These are phyloP conservation scores for Cytospora paraplurivora DNA, from an alignment of 2,329 filamentous ascomycete species.

Conservation along the genomic window DNA sequence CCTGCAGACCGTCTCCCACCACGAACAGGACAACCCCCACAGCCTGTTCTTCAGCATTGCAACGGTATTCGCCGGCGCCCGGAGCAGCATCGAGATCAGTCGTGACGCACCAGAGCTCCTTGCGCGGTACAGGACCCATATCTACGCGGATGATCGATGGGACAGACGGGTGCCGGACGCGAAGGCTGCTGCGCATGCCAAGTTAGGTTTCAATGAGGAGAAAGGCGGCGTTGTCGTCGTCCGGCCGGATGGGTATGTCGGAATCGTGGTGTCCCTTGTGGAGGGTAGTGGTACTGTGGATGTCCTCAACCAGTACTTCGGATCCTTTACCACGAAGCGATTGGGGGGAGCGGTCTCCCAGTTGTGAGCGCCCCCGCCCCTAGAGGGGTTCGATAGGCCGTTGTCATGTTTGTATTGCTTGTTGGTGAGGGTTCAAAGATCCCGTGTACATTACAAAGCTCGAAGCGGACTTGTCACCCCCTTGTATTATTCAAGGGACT, in stretches of 20 bases:
- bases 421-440: neutral
- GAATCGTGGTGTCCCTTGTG: conserved; percentile 70
- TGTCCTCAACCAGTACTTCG: conserved; percentile 81
- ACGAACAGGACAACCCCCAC: conserved; percentile 84
- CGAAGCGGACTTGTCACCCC: neutral
- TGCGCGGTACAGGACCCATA: conserved; percentile 74
- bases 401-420: neutral
- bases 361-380: conserved; percentile 36
- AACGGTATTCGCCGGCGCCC: conserved; percentile 70
- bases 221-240: conserved; percentile 81
- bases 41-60: conserved; percentile 79
- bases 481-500: no score
- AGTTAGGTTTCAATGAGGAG: conserved; percentile 78
- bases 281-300: conserved; percentile 80
- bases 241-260: conserved; percentile 84
- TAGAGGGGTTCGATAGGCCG: no score
- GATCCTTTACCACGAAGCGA: conserved; percentile 67
- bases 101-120: conserved; percentile 71
- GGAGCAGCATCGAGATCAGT: conserved; percentile 71
- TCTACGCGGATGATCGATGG: conserved; percentile 84
- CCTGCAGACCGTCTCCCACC: conserved; percentile 65
- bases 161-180: conserved; percentile 71
- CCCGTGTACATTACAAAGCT: neutral
- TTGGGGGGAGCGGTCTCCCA: conserved; percentile 45
- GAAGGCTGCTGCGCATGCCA: conserved; percentile 76